Evolutionary conservation across 148 eudicot species (phyloP).

Genomic region (Talinum fruticosum): DNA sequence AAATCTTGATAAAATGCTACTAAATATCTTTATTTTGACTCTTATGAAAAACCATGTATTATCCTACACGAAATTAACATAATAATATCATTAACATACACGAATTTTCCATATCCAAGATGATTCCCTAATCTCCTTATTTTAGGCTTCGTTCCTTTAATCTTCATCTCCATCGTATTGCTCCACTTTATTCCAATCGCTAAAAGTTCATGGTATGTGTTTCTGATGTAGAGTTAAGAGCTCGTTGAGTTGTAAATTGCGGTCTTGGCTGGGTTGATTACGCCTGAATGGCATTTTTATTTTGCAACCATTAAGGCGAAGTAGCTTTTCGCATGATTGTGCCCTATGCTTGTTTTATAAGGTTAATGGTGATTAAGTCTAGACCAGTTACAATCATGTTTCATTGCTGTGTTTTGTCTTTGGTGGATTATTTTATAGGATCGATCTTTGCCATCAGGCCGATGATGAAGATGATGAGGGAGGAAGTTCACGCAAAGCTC

Average conservation of each 20-base stretch:
- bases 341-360: background rate
- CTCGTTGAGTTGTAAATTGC: background rate
- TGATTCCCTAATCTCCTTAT: too few relatives aligned
- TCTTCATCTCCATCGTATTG: too few relatives aligned
- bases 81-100: too few relatives aligned
- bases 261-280: background rate
- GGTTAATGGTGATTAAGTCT: background rate
- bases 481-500: conserved; percentile 53
- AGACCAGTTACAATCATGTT: background rate
- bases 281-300: background rate
- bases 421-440: conserved; percentile 54
- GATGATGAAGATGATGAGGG: conserved; percentile 87
- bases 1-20: too few relatives aligned
- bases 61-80: too few relatives aligned
- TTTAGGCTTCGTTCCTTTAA: too few relatives aligned
- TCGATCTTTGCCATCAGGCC: conserved; percentile 89
- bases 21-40: too few relatives aligned
- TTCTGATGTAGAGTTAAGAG: background rate
- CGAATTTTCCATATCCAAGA: too few relatives aligned
- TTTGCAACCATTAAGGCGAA: background rate
- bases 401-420: conserved; percentile 1
- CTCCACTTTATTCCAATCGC: background rate
- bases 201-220: background rate
- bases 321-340: background rate
- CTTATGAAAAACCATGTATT: too few relatives aligned